These are phyloP conservation scores for Colletotrichum sp. DNA, from an alignment of 2,329 filamentous ascomycete species.

Conservation along the genomic window DNA sequence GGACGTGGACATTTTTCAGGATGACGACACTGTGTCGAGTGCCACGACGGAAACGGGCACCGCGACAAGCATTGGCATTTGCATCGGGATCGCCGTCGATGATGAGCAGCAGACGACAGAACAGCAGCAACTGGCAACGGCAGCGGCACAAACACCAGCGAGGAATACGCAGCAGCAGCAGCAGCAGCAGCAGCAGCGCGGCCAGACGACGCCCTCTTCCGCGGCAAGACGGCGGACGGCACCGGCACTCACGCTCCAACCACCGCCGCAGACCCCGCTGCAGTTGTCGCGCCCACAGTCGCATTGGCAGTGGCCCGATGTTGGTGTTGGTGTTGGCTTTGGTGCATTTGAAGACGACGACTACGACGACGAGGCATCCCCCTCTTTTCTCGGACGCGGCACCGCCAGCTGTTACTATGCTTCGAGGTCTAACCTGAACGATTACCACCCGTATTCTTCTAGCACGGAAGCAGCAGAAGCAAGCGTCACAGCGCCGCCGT, in stretches of 20 bases:
- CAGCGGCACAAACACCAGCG: neutral
- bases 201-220: neutral
- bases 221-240: constrained; percentile 6
- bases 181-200: neutral
- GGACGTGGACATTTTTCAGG: constrained; percentile 19
- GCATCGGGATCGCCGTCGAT: constrained; percentile 15
- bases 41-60: constrained; percentile 20
- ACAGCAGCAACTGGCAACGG: neutral
- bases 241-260: neutral
- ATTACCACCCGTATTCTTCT: neutral
- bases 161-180: constrained; percentile 1
- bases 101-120: neutral
- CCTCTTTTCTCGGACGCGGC: neutral
- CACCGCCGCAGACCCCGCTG: constrained; percentile 7
- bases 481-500: neutral
- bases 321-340: neutral
- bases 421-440: neutral
- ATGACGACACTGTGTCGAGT: constrained; percentile 17
- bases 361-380: neutral
- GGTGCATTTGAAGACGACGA: neutral
- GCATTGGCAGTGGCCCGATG: constrained; percentile 2
- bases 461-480: neutral
- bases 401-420: neutral
- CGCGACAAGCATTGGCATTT: constrained; percentile 15
- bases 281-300: neutral